These are phyloP conservation scores for Pseudopediastrum boryanum DNA, from an alignment of 139 green algal genomes.

Conservation along the genomic window DNA sequence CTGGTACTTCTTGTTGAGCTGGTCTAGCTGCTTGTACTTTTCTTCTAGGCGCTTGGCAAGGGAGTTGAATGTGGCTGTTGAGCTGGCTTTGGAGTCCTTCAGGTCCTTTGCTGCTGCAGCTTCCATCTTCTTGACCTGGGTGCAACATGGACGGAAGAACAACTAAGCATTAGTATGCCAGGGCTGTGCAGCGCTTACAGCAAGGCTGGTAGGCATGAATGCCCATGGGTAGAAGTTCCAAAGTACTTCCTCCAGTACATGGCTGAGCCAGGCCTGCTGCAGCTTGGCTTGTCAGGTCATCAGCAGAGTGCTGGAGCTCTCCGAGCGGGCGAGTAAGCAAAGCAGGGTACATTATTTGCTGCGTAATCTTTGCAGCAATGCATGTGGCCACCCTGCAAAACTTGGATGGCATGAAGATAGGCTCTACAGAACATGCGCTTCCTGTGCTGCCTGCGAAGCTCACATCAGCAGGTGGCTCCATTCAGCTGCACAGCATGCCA, in stretches of 20 bases:
- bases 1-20: slow-evolving; percentile 47
- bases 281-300: neutral
- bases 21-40: slow-evolving; percentile 36
- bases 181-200: neutral
- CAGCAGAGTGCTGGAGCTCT: neutral
- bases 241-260: neutral
- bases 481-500: too few relatives aligned
- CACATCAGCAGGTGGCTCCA: too few relatives aligned
- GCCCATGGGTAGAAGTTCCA: too few relatives aligned
- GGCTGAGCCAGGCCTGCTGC: neutral
- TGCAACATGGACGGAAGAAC: too few relatives aligned
- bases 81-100: slow-evolving; percentile 7
- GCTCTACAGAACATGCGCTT: too few relatives aligned
- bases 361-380: too few relatives aligned
- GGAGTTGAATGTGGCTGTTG: slow-evolving; percentile 10
- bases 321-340: too few relatives aligned
- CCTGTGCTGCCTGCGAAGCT: too few relatives aligned
- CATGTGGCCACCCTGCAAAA: too few relatives aligned
- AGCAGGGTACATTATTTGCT: too few relatives aligned
- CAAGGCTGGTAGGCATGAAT: too few relatives aligned
- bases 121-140: slow-evolving; percentile 7
- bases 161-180: neutral
- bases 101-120: slow-evolving; percentile 34
- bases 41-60: slow-evolving; percentile 21
- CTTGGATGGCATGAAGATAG: too few relatives aligned